phyloP scores from a whole-genome alignment of 306 rosid species.

The Boehmeria nivea region DNA sequence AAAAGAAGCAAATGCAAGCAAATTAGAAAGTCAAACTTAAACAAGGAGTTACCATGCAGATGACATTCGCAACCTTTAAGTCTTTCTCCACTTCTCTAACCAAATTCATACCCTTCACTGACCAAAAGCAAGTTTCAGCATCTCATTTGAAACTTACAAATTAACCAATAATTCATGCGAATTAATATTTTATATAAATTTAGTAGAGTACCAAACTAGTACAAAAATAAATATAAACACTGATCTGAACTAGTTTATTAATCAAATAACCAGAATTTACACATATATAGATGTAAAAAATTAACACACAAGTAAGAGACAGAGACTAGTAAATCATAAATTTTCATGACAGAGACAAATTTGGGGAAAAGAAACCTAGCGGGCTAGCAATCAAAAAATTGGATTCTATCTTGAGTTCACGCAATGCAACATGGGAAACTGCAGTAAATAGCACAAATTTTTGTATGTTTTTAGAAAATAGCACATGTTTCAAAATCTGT shows the following conservation, averaged over 20 bases:
- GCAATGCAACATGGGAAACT: too few relatives aligned
- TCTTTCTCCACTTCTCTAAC: slow-evolving; percentile 97
- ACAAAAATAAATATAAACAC: not conserved
- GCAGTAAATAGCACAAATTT: too few relatives aligned
- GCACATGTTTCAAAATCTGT: not conserved
- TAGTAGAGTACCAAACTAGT: not conserved
- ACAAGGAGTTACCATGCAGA: slow-evolving; percentile 73
- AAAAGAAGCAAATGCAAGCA: slow-evolving; percentile 11
- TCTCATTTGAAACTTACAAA: slow-evolving; percentile 30
- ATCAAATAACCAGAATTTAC: not conserved
- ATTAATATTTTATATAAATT: slow-evolving; percentile 10
- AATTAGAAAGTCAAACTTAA: too few relatives aligned
- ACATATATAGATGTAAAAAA: not conserved
- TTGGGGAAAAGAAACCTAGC: not conserved
- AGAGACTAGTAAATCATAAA: too few relatives aligned
- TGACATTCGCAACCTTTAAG: slow-evolving; percentile 91
- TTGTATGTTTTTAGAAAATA: too few relatives aligned
- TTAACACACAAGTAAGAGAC: too few relatives aligned
- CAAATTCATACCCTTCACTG: slow-evolving; percentile 99
- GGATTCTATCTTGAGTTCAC: not conserved
- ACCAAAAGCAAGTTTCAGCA: slow-evolving; percentile 79
- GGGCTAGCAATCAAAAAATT: not conserved
- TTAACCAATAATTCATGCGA: not conserved
- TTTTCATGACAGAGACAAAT: not conserved
- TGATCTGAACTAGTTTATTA: not conserved